Percentiles rank a stretch among this genome's conserved stretches.
These are phyloP conservation scores for Elsinoe ampelina DNA, from an alignment of 2,329 filamentous ascomycete species.

Conservation along the genomic window DNA sequence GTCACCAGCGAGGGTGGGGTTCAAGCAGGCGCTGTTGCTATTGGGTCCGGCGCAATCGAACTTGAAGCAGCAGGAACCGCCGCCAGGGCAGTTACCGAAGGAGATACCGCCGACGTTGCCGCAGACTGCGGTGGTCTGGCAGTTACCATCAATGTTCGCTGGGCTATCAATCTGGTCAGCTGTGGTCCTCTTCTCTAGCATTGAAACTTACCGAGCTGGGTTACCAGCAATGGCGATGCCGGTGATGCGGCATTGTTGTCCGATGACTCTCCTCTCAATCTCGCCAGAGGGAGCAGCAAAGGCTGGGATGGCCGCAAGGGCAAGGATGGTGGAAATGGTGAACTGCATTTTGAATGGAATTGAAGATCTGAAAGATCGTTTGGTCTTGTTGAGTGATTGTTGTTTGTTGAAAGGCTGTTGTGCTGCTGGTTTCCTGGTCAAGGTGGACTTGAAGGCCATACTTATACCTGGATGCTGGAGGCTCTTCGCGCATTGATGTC, in stretches of 20 bases:
- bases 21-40: slow-evolving; percentile 14
- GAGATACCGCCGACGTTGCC: background rate
- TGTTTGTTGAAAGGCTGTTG: background rate
- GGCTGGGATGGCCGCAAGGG: slow-evolving; percentile 7
- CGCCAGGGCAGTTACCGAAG: slow-evolving; percentile 9
- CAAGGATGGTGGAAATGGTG: slow-evolving; percentile 9
- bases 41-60: slow-evolving; percentile 13
- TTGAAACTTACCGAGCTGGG: background rate
- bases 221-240: slow-evolving; percentile 11
- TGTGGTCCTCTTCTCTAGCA: no score
- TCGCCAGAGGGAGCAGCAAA: slow-evolving; percentile 8
- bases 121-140: slow-evolving; percentile 4
- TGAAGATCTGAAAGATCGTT: background rate
- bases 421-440: background rate
- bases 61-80: slow-evolving; percentile 13
- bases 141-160: slow-evolving; percentile 10
- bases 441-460: background rate
- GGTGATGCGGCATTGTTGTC: slow-evolving; percentile 10
- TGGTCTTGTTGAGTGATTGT: background rate
- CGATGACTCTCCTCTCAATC: background rate
- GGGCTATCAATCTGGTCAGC: background rate
- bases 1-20: slow-evolving; percentile 6
- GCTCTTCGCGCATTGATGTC: background rate
- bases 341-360: slow-evolving; percentile 10
- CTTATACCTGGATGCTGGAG: background rate